phyloP scores from a whole-genome alignment of 1,284 basidiomycete genomes.

The Marasmius sp. region DNA sequence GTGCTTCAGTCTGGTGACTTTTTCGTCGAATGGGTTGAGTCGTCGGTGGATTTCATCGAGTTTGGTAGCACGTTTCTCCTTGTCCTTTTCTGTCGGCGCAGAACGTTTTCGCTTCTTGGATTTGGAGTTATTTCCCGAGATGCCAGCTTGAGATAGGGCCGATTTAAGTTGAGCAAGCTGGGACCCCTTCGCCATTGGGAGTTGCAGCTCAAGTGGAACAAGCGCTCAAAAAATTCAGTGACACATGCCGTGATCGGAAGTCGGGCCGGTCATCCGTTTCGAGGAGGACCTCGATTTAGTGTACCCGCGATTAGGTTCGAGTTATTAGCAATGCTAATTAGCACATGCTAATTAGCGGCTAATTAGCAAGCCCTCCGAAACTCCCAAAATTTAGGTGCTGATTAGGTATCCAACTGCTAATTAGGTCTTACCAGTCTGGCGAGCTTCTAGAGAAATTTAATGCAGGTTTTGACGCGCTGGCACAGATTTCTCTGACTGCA shows the following conservation, averaged over 20 bases:
- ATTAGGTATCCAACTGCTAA: no score
- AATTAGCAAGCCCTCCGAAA: no score
- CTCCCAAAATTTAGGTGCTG: no score
- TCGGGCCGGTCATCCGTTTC: neutral
- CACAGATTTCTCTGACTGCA: no score
- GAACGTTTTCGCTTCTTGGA: slow-evolving; percentile 73
- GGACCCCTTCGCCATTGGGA: slow-evolving; percentile 66
- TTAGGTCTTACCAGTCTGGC: no score
- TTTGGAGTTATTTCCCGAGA: slow-evolving; percentile 56
- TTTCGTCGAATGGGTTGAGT: slow-evolving; percentile 93
- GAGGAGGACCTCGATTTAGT: slow-evolving; percentile 65
- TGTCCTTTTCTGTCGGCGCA: slow-evolving; percentile 68
- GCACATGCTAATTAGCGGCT: no score
- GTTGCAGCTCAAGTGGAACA: neutral
- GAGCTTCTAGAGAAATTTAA: no score
- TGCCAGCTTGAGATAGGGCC: slow-evolving; percentile 75
- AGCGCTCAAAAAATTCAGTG: neutral
- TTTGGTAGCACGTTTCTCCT: slow-evolving; percentile 76
- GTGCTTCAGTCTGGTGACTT: slow-evolving; percentile 90
- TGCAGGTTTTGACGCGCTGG: no score
- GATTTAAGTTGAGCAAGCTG: slow-evolving; percentile 88
- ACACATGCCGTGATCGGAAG: neutral
- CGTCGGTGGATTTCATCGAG: slow-evolving; percentile 82
- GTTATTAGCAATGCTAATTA: no score
- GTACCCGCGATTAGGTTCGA: no score